Evolutionary conservation across 75 land plant genomes (phyloP), one percentile per base, ranked within the genome.

Genomic region (Sequoiadendron giganteum): DNA sequence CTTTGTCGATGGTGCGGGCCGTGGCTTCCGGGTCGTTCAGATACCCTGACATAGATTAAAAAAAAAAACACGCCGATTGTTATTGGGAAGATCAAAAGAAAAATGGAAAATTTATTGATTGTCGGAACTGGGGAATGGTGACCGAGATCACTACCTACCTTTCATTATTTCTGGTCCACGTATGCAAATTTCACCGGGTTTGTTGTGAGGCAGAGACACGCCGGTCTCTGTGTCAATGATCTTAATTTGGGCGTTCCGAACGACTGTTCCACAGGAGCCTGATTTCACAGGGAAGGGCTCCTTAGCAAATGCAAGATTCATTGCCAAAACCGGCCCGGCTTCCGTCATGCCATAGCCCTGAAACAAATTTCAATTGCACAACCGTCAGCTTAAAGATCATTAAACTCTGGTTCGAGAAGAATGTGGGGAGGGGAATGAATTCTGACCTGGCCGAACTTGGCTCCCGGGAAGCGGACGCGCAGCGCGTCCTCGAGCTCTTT

Each of bases 341-440:
- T 95, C 97, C 14, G 97, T 96, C 98, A 96, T 96, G 55, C 98
- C 98, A 85, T 96, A 96, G 14, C 98, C 98, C 98, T 96, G 89
- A 14, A 52, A 45, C 18, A 25, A 87, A 14, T 85, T 38, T 15
- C 39, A 38, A 55, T 6, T 45, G 6, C 58, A 55, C 56, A 52
- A 49, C 14, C 16, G 10, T 25, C 34, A 49, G 19, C 10, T 19
- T 49, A 28, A 30, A 42, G 79, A 45, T 49, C 11, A 49, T 11
- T 10, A 49, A 49, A 11, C 52, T 49, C 52, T 49, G 52, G 52
- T 10, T 49, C 52, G 11, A 49, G 52, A 49, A 49, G 52, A 49
- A 10, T 49, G 52, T 10, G 52, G 52, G 9, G 10, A 49, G 38
- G 38, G 38, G 38, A 36, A 36, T 36, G 0, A 36, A 36, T 36